Base-by-base conservation (phyloP, 345 rosid species). In the Citrus cavaleriei region DNA sequence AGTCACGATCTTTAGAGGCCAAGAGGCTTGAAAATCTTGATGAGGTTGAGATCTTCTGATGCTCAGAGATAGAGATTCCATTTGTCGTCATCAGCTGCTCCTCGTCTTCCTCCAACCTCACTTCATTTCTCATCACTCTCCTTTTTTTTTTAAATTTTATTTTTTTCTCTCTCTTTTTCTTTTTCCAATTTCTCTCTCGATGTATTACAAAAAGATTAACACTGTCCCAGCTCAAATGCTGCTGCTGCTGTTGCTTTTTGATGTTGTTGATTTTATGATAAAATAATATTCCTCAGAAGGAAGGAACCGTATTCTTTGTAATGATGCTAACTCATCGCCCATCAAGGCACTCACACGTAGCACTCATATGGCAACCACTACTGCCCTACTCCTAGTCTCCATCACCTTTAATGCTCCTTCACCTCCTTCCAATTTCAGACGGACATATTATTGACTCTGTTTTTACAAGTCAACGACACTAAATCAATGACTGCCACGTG, bases 1-100 rank as follows among this genome's bases (percentile, higher is more conserved):
- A 87, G 73, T 90, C 94, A 24, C 92, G 92, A 57, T 85, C 89
- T 67, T 78, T 67, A 42, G 94, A 79, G 37, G 84, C 86, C 76
- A 90, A 73, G 55, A 87, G 88, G 80, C 90, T 75, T 2, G 74
- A 73, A 63, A 79, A 85, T 87, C 88, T 75, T 3, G 86, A 82
- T 54, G 85, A 80, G 68, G 46, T 59, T 34, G 70, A 55, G 22
- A 35, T 18, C 76, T 57, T 62, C 18, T 54, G 12, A 6, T 46
- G 55, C 37, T 28, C 46, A 6, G 70, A 22, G 49, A 10, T 73
- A 2, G 70, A 22, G 49, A 12, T 75, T 3, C 85, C 83, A 71
- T 68, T 80, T 4, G 71, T 72, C 57, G 59, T 34, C 37, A 37
- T 65, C 30, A 28, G 67, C 19, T 59, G 3, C 18, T 60, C 60